Evolutionary conservation across 1,284 basidiomycete species (phyloP).

Genomic region (Fomitopsis palustris): DNA sequence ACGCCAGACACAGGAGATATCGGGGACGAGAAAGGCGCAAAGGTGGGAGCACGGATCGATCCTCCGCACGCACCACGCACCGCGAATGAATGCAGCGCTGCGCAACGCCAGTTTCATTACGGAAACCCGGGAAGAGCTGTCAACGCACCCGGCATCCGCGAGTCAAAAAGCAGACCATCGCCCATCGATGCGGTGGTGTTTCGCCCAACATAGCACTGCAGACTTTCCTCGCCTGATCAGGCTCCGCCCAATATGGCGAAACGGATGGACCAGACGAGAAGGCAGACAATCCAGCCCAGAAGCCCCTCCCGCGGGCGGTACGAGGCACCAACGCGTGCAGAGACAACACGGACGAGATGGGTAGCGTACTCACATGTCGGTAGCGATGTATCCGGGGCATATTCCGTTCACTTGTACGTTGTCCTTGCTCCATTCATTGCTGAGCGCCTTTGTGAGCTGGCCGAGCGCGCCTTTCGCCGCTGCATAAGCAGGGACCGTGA

Average conservation of each 20-base stretch:
- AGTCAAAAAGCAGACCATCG: background rate
- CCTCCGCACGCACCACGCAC: background rate
- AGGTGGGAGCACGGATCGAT: background rate
- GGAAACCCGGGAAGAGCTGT: background rate
- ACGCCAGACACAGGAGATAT: background rate
- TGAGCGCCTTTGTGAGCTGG: conserved; percentile 77
- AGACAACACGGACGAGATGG: background rate
- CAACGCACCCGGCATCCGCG: background rate
- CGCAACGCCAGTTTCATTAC: background rate
- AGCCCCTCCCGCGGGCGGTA: background rate
- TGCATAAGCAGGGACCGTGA: conserved; percentile 89
- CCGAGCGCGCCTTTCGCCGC: conserved; percentile 87
- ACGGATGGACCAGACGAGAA: background rate
- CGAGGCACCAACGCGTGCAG: background rate
- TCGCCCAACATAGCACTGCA: background rate
- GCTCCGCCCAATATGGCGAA: background rate
- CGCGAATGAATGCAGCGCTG: background rate
- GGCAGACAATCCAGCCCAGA: background rate
- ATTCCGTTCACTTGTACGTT: conserved; percentile 92
- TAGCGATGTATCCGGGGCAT: conserved; percentile 90
- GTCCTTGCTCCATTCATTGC: conserved; percentile 75
- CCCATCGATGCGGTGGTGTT: background rate
- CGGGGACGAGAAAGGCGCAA: background rate
- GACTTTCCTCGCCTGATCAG: background rate
- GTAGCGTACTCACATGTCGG: conserved; percentile 67